Conservation (phyloP, 2,329 filamentous ascomycete species). For the Fusarium sambucinum region DNA sequence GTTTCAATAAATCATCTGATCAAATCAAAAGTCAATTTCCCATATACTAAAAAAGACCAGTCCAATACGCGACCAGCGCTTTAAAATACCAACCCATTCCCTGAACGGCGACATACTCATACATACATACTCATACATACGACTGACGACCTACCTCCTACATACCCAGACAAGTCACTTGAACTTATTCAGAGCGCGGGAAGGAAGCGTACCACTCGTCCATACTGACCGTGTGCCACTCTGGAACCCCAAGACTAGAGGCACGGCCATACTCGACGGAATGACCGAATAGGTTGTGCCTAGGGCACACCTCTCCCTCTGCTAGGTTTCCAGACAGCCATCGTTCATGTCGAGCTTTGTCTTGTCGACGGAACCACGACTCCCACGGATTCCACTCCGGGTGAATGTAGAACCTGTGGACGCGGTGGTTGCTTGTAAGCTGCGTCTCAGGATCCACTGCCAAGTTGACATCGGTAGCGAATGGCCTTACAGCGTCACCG, state of each 20-base stretch:
- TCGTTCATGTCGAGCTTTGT: background rate
- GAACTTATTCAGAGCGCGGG: background rate
- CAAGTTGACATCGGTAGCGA: background rate
- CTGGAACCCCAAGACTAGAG: background rate
- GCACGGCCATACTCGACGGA: background rate
- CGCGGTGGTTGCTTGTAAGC: background rate
- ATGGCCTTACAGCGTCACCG: conserved; percentile 3
- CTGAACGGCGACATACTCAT: background rate
- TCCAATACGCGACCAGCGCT: background rate
- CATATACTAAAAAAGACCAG: background rate
- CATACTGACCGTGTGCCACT: conserved; percentile 3
- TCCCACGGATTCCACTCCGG: conserved; percentile 5
- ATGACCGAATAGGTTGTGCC: too few relatives aligned
- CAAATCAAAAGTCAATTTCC: background rate
- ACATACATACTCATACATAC: background rate
- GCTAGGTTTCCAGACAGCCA: too few relatives aligned
- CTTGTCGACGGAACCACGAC: background rate
- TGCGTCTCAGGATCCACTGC: background rate
- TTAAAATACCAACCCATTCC: background rate
- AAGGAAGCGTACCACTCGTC: conserved; percentile 3
- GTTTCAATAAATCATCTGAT: background rate
- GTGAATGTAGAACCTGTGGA: conserved; percentile 14
- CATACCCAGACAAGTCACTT: background rate
- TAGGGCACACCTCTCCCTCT: too few relatives aligned
- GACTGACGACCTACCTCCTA: too few relatives aligned